Evolutionary conservation across 148 eudicot species (phyloP).

Genomic region (Euryodendron excelsum): DNA sequence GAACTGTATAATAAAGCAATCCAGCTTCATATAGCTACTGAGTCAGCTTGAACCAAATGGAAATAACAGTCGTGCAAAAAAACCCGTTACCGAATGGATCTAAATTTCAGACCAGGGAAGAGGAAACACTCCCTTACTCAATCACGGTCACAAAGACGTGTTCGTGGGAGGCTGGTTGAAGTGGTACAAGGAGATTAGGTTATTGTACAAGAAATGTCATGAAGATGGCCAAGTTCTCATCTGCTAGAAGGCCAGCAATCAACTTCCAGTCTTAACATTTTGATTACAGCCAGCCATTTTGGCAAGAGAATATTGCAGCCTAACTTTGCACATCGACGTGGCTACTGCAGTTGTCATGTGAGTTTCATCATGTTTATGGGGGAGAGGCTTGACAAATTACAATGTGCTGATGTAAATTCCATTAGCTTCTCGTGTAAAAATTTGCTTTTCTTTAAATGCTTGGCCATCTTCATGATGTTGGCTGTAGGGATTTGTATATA

Average conservation of each 20-base stretch:
- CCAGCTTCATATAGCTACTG: conserved; percentile 17
- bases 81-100: conserved; percentile 19
- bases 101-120: conserved; percentile 15
- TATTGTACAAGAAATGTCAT: not conserved
- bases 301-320: not conserved
- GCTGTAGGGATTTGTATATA: too few species aligned
- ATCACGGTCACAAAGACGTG: conserved; percentile 55
- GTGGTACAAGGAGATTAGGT: conserved; percentile 42
- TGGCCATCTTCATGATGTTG: not conserved
- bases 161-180: conserved; percentile 87
- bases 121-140: conserved; percentile 18
- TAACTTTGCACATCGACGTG: not conserved
- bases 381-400: too few species aligned
- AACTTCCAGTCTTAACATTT: not conserved
- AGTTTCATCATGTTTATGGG: not conserved
- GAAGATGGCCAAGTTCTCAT: not conserved
- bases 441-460: not conserved
- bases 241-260: conserved; percentile 1
- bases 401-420: not conserved
- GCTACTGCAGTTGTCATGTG: not conserved
- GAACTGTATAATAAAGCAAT: conserved; percentile 10
- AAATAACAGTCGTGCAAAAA: conserved; percentile 18
- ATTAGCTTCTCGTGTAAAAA: not conserved
- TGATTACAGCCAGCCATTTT: not conserved
- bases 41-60: conserved; percentile 34